These are phyloP conservation scores for Dichomitus squalens DNA, from an alignment of 1,284 basidiomycete genomes.

Conservation along the genomic window DNA sequence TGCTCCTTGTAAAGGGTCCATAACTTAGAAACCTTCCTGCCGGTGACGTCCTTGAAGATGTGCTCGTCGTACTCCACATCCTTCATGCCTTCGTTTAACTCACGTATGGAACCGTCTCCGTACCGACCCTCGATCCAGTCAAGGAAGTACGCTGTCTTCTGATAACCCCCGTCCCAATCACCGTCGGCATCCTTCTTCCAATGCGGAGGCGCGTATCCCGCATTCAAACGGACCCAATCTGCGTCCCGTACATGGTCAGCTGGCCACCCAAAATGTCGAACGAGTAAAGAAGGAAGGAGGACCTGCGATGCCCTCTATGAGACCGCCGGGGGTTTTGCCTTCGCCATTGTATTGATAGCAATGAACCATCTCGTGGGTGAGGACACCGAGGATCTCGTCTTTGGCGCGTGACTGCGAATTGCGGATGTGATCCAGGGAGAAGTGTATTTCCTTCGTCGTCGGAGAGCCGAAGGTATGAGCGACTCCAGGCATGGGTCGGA, in stretches of 20 bases:
- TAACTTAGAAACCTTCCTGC: conserved; percentile 50
- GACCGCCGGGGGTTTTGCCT: conserved; percentile 61
- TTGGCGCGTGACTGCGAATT: conserved; percentile 45
- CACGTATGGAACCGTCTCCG: conserved; percentile 53
- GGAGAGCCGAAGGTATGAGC: conserved; percentile 61
- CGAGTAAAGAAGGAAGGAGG: conserved; percentile 21
- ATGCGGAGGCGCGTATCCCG: conserved; percentile 62
- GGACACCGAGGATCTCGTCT: conserved; percentile 66
- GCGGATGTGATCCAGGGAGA: conserved; percentile 64
- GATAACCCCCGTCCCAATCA: conserved; percentile 74
- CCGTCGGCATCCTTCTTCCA: conserved; percentile 51
- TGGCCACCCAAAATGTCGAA: background rate
- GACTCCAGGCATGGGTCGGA: conserved; percentile 66
- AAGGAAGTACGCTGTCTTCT: conserved; percentile 71
- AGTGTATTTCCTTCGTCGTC: conserved; percentile 69
- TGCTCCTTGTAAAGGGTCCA: conserved; percentile 56
- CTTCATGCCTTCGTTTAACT: conserved; percentile 57
- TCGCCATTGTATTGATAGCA: conserved; percentile 71
- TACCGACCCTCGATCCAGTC: conserved; percentile 65
- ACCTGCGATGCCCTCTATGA: conserved; percentile 79
- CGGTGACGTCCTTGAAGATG: conserved; percentile 57
- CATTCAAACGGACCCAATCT: conserved; percentile 73
- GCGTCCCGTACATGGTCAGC: background rate
- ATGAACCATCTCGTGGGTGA: conserved; percentile 71
- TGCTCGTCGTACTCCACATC: conserved; percentile 48